phyloP scores from a whole-genome alignment of 768 basidiomycete genomes.

The Vishniacozyma victoriae region DNA sequence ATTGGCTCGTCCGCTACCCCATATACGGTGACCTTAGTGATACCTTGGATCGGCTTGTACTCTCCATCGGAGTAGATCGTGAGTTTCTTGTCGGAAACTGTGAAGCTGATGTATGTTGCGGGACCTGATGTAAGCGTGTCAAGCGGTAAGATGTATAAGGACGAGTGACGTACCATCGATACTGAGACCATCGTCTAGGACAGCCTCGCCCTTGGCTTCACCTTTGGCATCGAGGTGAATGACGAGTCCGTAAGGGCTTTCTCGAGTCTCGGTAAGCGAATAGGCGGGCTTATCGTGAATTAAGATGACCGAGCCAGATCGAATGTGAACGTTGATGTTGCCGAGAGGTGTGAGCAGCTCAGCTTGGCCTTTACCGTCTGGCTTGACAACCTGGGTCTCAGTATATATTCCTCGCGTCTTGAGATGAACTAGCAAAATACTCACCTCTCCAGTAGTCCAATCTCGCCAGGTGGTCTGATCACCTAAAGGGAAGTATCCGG shows the following conservation, averaged over 20 bases:
- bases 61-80: neutral
- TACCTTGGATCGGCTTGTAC: neutral
- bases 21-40: slow-evolving; percentile 55
- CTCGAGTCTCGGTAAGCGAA: slow-evolving; percentile 62
- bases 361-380: slow-evolving; percentile 49
- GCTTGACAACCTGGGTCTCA: no score
- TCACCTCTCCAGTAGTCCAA: slow-evolving; percentile 33
- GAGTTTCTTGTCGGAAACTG: no score
- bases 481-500: slow-evolving; percentile 49
- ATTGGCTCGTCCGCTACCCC: slow-evolving; percentile 51
- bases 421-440: slow-evolving; percentile 1
- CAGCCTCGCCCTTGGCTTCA: slow-evolving; percentile 57
- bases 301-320: slow-evolving; percentile 63
- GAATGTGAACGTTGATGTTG: slow-evolving; percentile 70
- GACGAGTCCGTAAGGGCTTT: slow-evolving; percentile 60
- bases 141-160: neutral
- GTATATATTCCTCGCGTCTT: slow-evolving; percentile 48
- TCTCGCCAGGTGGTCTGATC: slow-evolving; percentile 26
- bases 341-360: slow-evolving; percentile 53
- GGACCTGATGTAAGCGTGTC: no score
- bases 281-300: slow-evolving; percentile 61
- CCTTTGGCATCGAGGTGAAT: slow-evolving; percentile 55
- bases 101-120: neutral
- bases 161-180: slow-evolving; percentile 55
- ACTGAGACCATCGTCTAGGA: slow-evolving; percentile 66